These are phyloP conservation scores for Pseudocercospora musae DNA, from an alignment of 2,329 filamentous ascomycete genomes.

Conservation along the genomic window DNA sequence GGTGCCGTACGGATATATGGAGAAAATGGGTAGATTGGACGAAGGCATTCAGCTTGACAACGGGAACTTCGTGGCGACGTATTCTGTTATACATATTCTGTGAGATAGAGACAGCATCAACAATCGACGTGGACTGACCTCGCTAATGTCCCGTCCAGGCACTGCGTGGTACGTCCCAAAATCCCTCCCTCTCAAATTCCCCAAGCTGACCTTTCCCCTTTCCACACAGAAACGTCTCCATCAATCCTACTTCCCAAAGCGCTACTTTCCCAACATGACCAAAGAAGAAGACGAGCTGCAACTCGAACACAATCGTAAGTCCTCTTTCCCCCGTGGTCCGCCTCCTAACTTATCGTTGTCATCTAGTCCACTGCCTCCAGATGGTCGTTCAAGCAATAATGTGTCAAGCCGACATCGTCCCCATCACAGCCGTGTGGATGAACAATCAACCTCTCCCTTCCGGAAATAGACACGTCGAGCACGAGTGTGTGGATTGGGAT, in stretches of 20 bases:
- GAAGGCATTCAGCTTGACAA: neutral
- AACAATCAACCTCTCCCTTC: neutral
- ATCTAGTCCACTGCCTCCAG: slow-evolving; percentile 2
- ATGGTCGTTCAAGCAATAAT: neutral
- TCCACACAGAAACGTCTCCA: slow-evolving; percentile 3
- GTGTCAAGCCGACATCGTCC: slow-evolving; percentile 4
- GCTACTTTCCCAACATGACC: slow-evolving; percentile 5
- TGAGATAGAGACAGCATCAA: neutral
- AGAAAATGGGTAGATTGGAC: neutral
- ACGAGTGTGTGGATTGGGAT: neutral
- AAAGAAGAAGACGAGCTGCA: neutral
- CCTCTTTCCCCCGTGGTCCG: neutral
- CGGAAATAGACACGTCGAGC: neutral
- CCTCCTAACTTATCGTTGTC: neutral
- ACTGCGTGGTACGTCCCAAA: neutral
- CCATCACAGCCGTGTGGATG: neutral
- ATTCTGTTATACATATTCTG: slow-evolving; percentile 1
- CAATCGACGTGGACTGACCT: too few relatives aligned
- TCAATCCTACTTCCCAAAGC: neutral
- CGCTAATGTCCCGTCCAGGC: too few relatives aligned
- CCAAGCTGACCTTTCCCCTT: neutral
- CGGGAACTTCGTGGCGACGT: slow-evolving; percentile 2
- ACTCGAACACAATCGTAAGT: slow-evolving; percentile 6
- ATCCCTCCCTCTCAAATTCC: neutral
- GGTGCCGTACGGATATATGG: neutral